phyloP scores from a whole-genome alignment of 1,284 basidiomycete species.

The Fomitopsis betulina region DNA sequence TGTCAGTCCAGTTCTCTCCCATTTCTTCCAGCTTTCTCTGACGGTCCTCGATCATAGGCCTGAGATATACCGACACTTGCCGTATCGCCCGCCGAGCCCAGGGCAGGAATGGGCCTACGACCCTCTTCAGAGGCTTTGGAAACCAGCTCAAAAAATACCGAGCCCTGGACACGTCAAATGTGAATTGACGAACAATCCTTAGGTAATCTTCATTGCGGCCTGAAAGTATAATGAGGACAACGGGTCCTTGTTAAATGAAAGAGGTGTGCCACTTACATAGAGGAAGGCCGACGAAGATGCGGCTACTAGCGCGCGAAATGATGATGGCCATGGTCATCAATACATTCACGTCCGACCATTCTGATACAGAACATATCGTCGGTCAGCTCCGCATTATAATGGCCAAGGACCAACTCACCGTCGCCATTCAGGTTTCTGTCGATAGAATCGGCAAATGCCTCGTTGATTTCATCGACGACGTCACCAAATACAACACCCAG shows the following conservation, averaged over 20 bases:
- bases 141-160: slow-evolving; percentile 30
- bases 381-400: not conserved
- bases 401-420: slow-evolving; percentile 4
- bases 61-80: slow-evolving; percentile 4
- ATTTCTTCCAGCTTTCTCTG: slow-evolving; percentile 6
- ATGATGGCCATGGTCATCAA: slow-evolving; percentile 17
- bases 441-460: slow-evolving; percentile 9
- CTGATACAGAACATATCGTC: slow-evolving; percentile 5
- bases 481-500: slow-evolving; percentile 12
- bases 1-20: slow-evolving; percentile 20
- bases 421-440: not conserved
- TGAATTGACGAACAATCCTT: slow-evolving; percentile 32
- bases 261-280: slow-evolving; percentile 15
- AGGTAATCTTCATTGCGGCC: slow-evolving; percentile 34
- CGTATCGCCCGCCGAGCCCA: slow-evolving; percentile 3
- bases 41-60: slow-evolving; percentile 18
- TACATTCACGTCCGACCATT: slow-evolving; percentile 16
- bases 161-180: slow-evolving; percentile 30
- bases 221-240: slow-evolving; percentile 5
- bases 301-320: slow-evolving; percentile 20
- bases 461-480: slow-evolving; percentile 15
- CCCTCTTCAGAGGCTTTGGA: slow-evolving; percentile 35
- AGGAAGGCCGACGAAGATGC: slow-evolving; percentile 25
- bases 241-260: not conserved
- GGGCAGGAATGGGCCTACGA: slow-evolving; percentile 16